These are phyloP conservation scores for Staphylotrichum longicolle DNA, from an alignment of 495 filamentous ascomycete species.

Conservation along the genomic window DNA sequence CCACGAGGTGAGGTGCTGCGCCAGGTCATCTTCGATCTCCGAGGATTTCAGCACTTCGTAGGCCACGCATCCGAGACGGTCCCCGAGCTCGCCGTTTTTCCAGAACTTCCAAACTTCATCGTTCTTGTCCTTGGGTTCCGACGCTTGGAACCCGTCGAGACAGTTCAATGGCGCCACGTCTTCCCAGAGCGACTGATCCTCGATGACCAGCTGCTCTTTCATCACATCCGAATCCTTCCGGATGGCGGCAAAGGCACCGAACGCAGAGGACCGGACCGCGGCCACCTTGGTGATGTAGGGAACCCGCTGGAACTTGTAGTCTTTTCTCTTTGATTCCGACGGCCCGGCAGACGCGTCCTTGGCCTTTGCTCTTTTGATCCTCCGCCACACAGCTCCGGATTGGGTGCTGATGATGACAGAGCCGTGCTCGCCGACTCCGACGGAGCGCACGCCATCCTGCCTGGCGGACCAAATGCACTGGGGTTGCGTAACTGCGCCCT, in stretches of 20 bases:
- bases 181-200: constrained; percentile 64
- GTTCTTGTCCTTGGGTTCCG: constrained; percentile 28
- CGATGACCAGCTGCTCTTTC: constrained; percentile 65
- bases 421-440: constrained; percentile 86
- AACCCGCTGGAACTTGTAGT: constrained; percentile 90
- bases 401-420: constrained; percentile 92
- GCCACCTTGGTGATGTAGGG: constrained; percentile 80
- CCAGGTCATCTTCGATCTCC: constrained; percentile 57
- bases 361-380: constrained; percentile 73
- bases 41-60: constrained; percentile 52
- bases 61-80: constrained; percentile 37
- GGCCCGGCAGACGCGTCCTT: constrained; percentile 63
- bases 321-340: constrained; percentile 61
- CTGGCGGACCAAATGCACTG: constrained; percentile 82
- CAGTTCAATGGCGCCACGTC: constrained; percentile 69
- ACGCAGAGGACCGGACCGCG: constrained; percentile 80
- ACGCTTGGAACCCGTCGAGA: constrained; percentile 49
- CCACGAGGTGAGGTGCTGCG: constrained; percentile 41
- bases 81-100: constrained; percentile 31
- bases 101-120: constrained; percentile 40
- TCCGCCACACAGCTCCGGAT: constrained; percentile 87
- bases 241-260: constrained; percentile 84
- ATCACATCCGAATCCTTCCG: constrained; percentile 84
- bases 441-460: constrained; percentile 79
- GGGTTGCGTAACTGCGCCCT: constrained; percentile 69